Conservation (phyloP, 768 basidiomycete species). For the Mycena belliarum region DNA sequence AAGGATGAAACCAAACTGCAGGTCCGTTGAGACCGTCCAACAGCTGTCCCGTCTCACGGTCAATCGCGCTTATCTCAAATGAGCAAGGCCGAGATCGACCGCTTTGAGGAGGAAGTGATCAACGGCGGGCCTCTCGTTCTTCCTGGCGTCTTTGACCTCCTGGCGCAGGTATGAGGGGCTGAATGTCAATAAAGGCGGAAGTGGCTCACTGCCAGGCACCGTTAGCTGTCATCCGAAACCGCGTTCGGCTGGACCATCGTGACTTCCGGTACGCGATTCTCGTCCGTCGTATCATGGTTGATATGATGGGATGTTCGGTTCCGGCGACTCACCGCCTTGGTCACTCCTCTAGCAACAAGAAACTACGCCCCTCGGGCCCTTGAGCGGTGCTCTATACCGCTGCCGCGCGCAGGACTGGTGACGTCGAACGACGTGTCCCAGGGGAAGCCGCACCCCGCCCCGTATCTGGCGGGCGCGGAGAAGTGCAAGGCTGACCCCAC, state of each 20-base stretch:
- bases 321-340: too few relatives aligned
- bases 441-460: constrained; percentile 89
- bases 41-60: too few relatives aligned
- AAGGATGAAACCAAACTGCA: constrained; percentile 54
- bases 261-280: constrained; percentile 70
- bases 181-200: background rate
- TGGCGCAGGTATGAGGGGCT: constrained; percentile 47
- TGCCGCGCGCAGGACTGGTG: constrained; percentile 61
- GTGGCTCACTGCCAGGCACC: background rate
- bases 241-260: constrained; percentile 75
- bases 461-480: constrained; percentile 78
- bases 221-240: constrained; percentile 36
- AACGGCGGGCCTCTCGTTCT: constrained; percentile 61
- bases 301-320: background rate
- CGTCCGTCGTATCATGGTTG: too few relatives aligned
- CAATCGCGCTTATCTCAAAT: background rate
- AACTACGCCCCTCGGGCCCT: constrained; percentile 72
- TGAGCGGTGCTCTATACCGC: constrained; percentile 57
- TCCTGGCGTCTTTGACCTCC: constrained; percentile 62
- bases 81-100: constrained; percentile 61
- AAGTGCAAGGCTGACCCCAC: constrained; percentile 54
- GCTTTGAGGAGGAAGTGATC: constrained; percentile 79
- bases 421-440: constrained; percentile 70
- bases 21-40: too few relatives aligned
- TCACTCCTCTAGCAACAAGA: constrained; percentile 72